A percentile compares a stretch with the other conserved stretches of the same genome.
phyloP scores from a whole-genome alignment of 257 asterid species.

The Petunia secreta region DNA sequence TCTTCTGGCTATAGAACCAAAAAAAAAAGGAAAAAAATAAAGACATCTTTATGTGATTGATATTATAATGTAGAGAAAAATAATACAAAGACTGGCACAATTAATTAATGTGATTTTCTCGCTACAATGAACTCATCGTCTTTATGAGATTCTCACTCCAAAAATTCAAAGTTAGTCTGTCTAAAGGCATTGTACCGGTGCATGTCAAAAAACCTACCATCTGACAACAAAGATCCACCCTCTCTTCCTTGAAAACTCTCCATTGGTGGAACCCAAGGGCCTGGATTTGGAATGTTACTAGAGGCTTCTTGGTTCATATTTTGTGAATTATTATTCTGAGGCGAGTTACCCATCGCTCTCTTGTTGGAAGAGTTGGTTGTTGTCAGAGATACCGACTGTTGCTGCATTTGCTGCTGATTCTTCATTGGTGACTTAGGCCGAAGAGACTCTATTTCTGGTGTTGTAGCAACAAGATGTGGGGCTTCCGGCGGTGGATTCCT shows the following conservation, averaged over 20 bases:
- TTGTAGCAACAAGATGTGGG: slow-evolving; percentile 88
- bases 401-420: slow-evolving; percentile 82
- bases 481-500: slow-evolving; percentile 99
- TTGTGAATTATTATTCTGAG: slow-evolving; percentile 50
- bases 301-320: slow-evolving; percentile 70
- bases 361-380: slow-evolving; percentile 61
- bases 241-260: slow-evolving; percentile 61
- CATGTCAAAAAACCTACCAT: slow-evolving; percentile 60
- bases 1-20: not conserved
- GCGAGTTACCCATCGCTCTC: slow-evolving; percentile 71
- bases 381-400: slow-evolving; percentile 72
- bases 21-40: not conserved
- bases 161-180: slow-evolving; percentile 51
- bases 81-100: slow-evolving; percentile 11
- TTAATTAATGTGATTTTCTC: slow-evolving; percentile 7
- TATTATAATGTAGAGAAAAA: not conserved
- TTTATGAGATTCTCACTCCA: slow-evolving; percentile 64
- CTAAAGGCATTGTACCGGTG: slow-evolving; percentile 60
- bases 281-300: slow-evolving; percentile 49
- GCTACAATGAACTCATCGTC: slow-evolving; percentile 63
- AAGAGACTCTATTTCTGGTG: slow-evolving; percentile 88
- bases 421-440: slow-evolving; percentile 99
- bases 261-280: slow-evolving; percentile 66
- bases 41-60: slow-evolving; percentile 8
- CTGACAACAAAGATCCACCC: slow-evolving; percentile 51